A percentile compares a stretch with the other conserved stretches of the same genome.
These are phyloP conservation scores for Pichia nanzhaoensis DNA, from an alignment of 805 yeast genomes.

Conservation along the genomic window DNA sequence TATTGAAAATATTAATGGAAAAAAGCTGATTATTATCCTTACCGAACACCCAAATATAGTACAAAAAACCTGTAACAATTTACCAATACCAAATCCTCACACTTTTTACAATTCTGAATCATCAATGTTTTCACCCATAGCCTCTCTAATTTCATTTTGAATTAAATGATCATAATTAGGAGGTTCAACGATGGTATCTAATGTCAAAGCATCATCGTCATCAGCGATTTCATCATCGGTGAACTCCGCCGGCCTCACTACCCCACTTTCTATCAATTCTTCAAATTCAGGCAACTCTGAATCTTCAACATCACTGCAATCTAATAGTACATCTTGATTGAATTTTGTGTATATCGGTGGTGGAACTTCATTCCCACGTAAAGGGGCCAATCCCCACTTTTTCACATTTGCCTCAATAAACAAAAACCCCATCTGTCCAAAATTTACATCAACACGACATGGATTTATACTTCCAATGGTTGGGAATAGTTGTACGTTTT, in stretches of 20 bases:
- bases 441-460: slow-evolving; percentile 81
- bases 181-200: slow-evolving; percentile 18
- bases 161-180: slow-evolving; percentile 16
- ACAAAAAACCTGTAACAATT: too few species aligned
- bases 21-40: too few species aligned
- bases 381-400: slow-evolving; percentile 93
- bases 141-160: slow-evolving; percentile 15
- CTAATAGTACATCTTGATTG: slow-evolving; percentile 70
- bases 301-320: slow-evolving; percentile 44
- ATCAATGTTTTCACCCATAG: slow-evolving; percentile 12
- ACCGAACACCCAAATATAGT: background rate
- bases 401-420: slow-evolving; percentile 89
- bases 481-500: slow-evolving; percentile 71
- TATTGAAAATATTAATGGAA: background rate
- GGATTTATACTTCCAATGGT: slow-evolving; percentile 69
- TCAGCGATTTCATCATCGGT: slow-evolving; percentile 7
- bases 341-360: slow-evolving; percentile 89
- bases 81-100: background rate
- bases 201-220: slow-evolving; percentile 23
- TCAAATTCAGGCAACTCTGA: slow-evolving; percentile 56
- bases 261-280: slow-evolving; percentile 27
- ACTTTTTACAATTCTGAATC: background rate
- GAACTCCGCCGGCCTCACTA: slow-evolving; percentile 7
- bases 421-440: slow-evolving; percentile 87
- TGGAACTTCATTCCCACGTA: slow-evolving; percentile 81